Evolutionary conservation across 1,284 basidiomycete genomes (phyloP), one percentile per base, ranked within the genome.

Genomic region (Moniliophthora roreri): DNA sequence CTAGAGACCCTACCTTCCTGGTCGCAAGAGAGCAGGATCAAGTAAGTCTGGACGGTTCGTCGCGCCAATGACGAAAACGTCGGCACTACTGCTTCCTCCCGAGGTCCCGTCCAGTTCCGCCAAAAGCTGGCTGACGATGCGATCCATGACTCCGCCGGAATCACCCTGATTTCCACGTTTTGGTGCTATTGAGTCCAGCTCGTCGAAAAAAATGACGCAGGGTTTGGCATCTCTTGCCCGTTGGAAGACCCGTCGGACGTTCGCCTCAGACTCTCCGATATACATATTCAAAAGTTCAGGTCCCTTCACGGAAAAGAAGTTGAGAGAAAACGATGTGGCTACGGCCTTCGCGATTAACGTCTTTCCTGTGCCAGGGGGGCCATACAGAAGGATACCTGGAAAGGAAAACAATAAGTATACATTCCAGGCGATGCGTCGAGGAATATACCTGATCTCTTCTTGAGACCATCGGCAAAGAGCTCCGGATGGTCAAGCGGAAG

Each of bases 281-380:
- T 98, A 98, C 85, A 98, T 97, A 69, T 97, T 97, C 40, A 96
- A 82, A 28, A 99, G 78, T 64, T 98, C 95, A 1, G 96, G 96
- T 0, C 96, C 96, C 67, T 98, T 98, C 65, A 99, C 89, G n/a
- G 91, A 93, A 68, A 95, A 88, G 70, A 95, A 95, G 65, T 95
- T 95, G 61, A 97, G 80, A 13, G 93, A 89, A 63, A 90, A 95
- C 1, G 93, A 93, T 0, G 93, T 95, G 6, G 95, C 95, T 28
- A 97, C 94, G 2, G 93, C 93, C 69, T 96, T 96, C 2, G 95
- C 94, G 36, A 97, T 82, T 2, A 98, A 74, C 0, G 95, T 97
- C 70, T 97, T 98, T n/a, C 95, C 95, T 1, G 95, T 98, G 34
- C 95, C 95, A 4, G 95, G 95, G 8, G 95, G 95, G 0, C 95